A percentile compares a stretch with the other conserved stretches of the same genome.
Evolutionary conservation across 208 protist genomes (phyloP).

Genomic region (Leishmania gerbilli): DNA sequence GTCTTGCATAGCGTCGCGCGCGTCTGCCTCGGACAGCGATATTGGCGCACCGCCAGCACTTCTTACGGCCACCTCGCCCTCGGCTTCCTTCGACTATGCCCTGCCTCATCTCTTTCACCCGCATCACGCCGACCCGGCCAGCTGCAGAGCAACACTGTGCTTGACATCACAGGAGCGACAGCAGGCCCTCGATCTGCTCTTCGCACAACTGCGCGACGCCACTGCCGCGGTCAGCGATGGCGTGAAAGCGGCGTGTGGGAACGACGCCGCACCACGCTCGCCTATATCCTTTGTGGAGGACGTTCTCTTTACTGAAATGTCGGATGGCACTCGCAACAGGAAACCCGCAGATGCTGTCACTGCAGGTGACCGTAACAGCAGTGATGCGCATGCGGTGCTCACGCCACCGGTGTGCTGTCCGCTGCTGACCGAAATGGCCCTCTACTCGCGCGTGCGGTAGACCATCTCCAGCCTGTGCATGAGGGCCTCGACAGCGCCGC

Average conservation of each 20-base stretch:
- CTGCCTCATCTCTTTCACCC: constrained; percentile 30
- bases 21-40: neutral
- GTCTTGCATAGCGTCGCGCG: no score
- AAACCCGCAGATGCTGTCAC: neutral
- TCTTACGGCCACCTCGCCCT: constrained; percentile 4
- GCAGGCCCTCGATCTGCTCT: constrained; percentile 1
- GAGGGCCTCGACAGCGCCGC: neutral
- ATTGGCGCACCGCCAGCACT: neutral
- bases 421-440: constrained; percentile 23
- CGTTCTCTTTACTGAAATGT: constrained; percentile 13
- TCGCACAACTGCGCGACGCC: neutral
- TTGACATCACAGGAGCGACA: constrained; percentile 24
- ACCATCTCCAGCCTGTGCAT: neutral
- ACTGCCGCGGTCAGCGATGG: neutral
- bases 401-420: constrained; percentile 1
- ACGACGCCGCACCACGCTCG: neutral
- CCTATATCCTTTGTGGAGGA: constrained; percentile 26
- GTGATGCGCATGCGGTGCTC: neutral
- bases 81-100: constrained; percentile 18
- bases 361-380: neutral
- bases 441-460: constrained; percentile 15
- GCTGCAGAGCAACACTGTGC: constrained; percentile 18
- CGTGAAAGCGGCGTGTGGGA: neutral
- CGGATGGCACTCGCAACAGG: neutral
- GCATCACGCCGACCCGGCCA: constrained; percentile 14